Evolutionary conservation across 2,329 filamentous ascomycete genomes (phyloP).

Genomic region (Penicillium frequentans): DNA sequence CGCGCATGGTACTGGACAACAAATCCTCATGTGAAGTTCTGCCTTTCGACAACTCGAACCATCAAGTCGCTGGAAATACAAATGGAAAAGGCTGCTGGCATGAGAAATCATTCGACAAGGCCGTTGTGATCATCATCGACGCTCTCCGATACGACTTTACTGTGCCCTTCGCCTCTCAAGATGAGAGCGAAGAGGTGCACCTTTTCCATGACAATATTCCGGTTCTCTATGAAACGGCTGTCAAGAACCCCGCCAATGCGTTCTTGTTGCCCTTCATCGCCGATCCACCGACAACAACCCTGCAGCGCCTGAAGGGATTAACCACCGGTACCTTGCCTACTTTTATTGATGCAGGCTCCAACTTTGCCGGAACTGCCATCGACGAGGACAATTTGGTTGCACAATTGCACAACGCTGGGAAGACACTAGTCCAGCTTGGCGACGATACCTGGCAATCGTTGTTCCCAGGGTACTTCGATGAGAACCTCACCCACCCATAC

Average conservation of each 20-base stretch:
- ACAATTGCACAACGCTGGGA: constrained; percentile 63
- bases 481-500: constrained; percentile 81
- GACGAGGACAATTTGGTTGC: constrained; percentile 82
- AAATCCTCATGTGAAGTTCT: constrained; percentile 69
- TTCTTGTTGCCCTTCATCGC: constrained; percentile 94
- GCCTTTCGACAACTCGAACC: constrained; percentile 57
- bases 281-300: constrained; percentile 89
- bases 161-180: constrained; percentile 65
- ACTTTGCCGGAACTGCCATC: constrained; percentile 92
- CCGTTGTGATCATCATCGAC: constrained; percentile 87
- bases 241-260: constrained; percentile 73
- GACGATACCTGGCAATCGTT: constrained; percentile 96
- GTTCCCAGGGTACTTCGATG: constrained; percentile 91
- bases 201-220: constrained; percentile 87
- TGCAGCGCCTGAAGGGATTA: constrained; percentile 88
- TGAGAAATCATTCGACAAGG: constrained; percentile 87
- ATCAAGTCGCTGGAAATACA: constrained; percentile 18
- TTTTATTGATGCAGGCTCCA: constrained; percentile 90
- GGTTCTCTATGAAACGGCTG: constrained; percentile 79
- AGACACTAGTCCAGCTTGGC: constrained; percentile 88
- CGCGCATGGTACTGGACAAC: constrained; percentile 75
- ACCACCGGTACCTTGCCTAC: constrained; percentile 95
- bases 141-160: constrained; percentile 97
- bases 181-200: constrained; percentile 48
- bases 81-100: constrained; percentile 83